Percentiles rank a stretch among this genome's conserved stretches.
Evolutionary conservation across 495 filamentous ascomycete genomes (phyloP).

Genomic region (Xylaria palmicola): DNA sequence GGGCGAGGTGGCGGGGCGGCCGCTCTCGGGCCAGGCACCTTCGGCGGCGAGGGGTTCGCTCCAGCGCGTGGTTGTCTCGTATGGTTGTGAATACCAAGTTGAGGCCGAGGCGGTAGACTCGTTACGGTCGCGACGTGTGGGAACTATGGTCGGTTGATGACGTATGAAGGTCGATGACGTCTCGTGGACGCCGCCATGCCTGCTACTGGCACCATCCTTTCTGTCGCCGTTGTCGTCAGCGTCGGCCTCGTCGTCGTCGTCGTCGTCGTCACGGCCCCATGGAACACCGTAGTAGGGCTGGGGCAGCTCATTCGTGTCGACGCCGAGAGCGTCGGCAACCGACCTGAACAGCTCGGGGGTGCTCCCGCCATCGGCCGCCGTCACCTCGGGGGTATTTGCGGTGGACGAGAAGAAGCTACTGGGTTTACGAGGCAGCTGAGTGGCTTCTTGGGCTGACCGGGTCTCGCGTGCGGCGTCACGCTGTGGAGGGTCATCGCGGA

Average conservation of each 20-base stretch:
- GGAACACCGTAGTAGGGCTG: slow-evolving; percentile 15
- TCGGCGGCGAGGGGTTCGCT: background rate
- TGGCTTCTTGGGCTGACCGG: slow-evolving; percentile 1
- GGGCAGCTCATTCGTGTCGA: slow-evolving; percentile 26
- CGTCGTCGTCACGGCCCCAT: slow-evolving; percentile 9
- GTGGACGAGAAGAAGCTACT: slow-evolving; percentile 4
- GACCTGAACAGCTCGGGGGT: slow-evolving; percentile 18
- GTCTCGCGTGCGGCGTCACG: background rate
- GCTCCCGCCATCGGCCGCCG: slow-evolving; percentile 1
- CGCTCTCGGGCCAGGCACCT: background rate
- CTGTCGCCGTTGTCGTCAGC: background rate
- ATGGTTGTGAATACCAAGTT: slow-evolving; percentile 11
- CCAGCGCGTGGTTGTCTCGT: background rate
- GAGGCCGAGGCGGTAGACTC: slow-evolving; percentile 5
- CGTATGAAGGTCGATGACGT: slow-evolving; percentile 10
- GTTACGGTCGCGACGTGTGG: slow-evolving; percentile 8
- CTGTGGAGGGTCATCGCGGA: background rate
- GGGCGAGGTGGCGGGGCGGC: background rate
- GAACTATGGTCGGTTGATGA: background rate
- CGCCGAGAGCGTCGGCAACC: slow-evolving; percentile 25
- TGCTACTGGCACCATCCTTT: background rate
- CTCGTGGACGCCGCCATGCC: slow-evolving; percentile 5
- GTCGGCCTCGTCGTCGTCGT: slow-evolving; percentile 1
- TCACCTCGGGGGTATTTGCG: background rate
- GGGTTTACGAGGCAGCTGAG: slow-evolving; percentile 1